Conservation (phyloP, 2,329 filamentous ascomycete genomes). For the Calonectria pseudoturangicola region DNA sequence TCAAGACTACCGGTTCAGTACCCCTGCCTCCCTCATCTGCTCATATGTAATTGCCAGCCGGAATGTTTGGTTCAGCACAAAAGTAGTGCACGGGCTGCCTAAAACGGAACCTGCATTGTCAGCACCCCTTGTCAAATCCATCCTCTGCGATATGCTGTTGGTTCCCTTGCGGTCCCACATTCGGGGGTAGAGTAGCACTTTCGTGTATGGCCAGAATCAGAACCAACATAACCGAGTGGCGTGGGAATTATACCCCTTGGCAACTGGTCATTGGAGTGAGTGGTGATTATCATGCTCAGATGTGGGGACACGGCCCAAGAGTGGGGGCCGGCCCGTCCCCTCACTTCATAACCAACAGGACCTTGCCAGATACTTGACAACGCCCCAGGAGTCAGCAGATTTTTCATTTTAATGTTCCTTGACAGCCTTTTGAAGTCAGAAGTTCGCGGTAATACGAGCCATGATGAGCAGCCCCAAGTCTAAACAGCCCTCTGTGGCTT, state of each 20-base stretch:
- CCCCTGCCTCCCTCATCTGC: background rate
- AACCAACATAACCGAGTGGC: background rate
- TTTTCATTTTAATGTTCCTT: slow-evolving; percentile 1
- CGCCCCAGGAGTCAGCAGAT: background rate
- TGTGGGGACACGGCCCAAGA: background rate
- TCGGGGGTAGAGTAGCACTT: background rate
- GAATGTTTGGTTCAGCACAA: background rate
- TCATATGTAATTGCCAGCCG: background rate
- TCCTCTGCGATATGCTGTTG: background rate
- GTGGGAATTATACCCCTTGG: too few relatives aligned
- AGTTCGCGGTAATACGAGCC: background rate
- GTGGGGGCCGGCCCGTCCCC: background rate
- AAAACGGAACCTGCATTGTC: background rate
- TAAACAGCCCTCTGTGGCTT: slow-evolving; percentile 23
- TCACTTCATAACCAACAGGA: background rate
- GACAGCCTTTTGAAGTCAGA: background rate
- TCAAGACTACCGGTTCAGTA: background rate
- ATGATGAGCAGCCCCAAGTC: background rate
- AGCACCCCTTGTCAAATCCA: background rate
- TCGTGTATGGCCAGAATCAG: background rate
- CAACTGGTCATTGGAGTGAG: too few relatives aligned
- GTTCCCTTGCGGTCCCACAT: background rate
- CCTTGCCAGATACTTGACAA: background rate
- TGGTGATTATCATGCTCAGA: background rate
- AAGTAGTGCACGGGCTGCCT: background rate